A percentile compares a stretch with the other conserved stretches of the same genome.
Conservation (phyloP, 176 grass and related monocot genomes). For the Olyra latifolia region DNA sequence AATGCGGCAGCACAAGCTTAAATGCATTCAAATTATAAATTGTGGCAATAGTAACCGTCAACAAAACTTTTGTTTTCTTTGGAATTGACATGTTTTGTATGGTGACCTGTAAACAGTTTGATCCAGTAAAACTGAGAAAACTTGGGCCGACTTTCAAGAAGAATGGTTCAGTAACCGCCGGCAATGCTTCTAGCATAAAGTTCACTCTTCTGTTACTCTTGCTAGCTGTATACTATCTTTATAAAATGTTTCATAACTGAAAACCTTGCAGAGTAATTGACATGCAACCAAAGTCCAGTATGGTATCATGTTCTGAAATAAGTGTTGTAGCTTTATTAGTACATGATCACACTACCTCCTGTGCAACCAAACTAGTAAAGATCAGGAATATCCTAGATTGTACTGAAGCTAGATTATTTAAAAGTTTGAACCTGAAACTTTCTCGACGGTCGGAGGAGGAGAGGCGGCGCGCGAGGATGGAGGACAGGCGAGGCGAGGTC, state of each 20-base stretch:
- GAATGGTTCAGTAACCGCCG: conserved; percentile 72
- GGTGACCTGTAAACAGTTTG: conserved; percentile 48
- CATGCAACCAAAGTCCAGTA: neutral
- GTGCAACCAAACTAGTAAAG: neutral
- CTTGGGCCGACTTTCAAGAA: conserved; percentile 71
- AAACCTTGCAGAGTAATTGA: conserved; percentile 23
- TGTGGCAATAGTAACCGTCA: neutral
- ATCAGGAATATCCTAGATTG: neutral
- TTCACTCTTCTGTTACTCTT: conserved; percentile 15
- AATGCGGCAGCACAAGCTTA: neutral
- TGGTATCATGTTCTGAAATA: neutral
- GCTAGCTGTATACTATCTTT: neutral
- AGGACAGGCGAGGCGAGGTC: too few species aligned
- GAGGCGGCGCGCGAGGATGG: too few species aligned
- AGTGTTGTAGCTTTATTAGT: neutral
- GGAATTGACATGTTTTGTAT: conserved; percentile 27
- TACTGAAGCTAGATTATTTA: neutral
- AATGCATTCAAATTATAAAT: neutral
- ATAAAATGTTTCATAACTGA: neutral
- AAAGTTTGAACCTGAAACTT: neutral
- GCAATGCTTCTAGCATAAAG: conserved; percentile 93
- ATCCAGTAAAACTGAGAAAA: conserved; percentile 72
- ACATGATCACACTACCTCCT: neutral
- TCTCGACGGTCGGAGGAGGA: too few species aligned
- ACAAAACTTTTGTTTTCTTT: neutral